phyloP scores from a whole-genome alignment of 139 green algal species.

The Auxenochlorella pyrenoidosa region DNA sequence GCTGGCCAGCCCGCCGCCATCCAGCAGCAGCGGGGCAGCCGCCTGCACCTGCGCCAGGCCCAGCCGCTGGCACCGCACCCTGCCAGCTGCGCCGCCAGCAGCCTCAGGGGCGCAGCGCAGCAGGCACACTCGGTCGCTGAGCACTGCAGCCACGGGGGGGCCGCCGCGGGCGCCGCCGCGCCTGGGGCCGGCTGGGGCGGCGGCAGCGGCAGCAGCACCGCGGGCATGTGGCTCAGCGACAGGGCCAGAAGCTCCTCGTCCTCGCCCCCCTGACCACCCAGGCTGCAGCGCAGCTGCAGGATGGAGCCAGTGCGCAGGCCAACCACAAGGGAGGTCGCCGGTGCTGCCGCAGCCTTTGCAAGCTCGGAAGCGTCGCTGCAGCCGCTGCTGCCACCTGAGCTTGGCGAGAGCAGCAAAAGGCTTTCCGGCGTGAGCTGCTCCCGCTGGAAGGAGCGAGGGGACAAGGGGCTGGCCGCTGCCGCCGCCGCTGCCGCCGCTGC shows the following conservation, averaged over 20 bases:
- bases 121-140: constrained; percentile 19
- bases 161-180: not conserved
- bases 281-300: constrained; percentile 15
- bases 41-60: not conserved
- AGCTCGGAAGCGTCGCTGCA: not conserved
- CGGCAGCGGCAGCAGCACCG: constrained; percentile 35
- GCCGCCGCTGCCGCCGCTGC: constrained; percentile 10
- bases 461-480: not conserved
- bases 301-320: constrained; percentile 29
- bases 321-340: not conserved
- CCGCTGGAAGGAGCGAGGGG: not conserved
- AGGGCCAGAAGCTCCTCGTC: constrained; percentile 8
- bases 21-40: constrained; percentile 10
- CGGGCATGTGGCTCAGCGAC: constrained; percentile 23
- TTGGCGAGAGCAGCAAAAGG: constrained; percentile 9
- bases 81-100: not conserved
- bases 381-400: not conserved
- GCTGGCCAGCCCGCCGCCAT: not conserved
- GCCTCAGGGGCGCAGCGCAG: not conserved
- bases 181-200: not conserved
- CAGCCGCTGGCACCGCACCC: not conserved
- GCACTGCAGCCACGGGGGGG: not conserved
- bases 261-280: not conserved
- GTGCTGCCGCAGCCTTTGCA: not conserved
- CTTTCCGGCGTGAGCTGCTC: constrained; percentile 27